Conservation (phyloP, 2,329 filamentous ascomycete genomes). For the Botrytis medusae region DNA sequence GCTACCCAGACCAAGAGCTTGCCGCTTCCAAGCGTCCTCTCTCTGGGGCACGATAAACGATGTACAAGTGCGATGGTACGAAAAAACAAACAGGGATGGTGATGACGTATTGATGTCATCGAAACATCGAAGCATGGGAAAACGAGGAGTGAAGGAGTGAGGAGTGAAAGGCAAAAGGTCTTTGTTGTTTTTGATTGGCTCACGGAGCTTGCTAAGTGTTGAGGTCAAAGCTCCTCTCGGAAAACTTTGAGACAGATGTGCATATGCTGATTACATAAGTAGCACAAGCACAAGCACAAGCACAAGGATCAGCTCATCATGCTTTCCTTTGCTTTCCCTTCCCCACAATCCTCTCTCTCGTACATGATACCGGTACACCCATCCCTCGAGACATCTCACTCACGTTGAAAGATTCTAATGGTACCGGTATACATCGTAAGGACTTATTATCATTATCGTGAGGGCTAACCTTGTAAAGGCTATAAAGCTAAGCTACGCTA, state of each 20-base stretch:
- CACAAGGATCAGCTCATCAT: neutral
- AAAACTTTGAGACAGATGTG: neutral
- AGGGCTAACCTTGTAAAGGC: no score
- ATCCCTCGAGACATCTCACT: no score
- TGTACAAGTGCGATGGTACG: neutral
- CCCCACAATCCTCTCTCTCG: no score
- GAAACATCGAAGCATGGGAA: neutral
- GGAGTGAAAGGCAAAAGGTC: neutral
- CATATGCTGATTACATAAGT: neutral
- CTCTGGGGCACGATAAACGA: neutral
- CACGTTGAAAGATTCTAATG: no score
- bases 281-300: no score
- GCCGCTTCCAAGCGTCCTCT: neutral
- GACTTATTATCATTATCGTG: no score
- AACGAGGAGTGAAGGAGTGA: neutral
- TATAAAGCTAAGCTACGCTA: no score
- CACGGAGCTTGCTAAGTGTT: neutral
- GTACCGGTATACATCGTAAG: no score
- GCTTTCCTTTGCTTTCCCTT: neutral
- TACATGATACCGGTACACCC: no score
- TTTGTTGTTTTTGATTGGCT: neutral
- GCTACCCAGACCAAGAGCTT: neutral
- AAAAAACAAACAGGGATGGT: neutral
- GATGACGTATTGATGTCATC: slow-evolving; percentile 3
- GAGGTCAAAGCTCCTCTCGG: neutral